Base-by-base conservation (phyloP, 257 asterid genomes). In the Thymus quinquecostatus region DNA sequence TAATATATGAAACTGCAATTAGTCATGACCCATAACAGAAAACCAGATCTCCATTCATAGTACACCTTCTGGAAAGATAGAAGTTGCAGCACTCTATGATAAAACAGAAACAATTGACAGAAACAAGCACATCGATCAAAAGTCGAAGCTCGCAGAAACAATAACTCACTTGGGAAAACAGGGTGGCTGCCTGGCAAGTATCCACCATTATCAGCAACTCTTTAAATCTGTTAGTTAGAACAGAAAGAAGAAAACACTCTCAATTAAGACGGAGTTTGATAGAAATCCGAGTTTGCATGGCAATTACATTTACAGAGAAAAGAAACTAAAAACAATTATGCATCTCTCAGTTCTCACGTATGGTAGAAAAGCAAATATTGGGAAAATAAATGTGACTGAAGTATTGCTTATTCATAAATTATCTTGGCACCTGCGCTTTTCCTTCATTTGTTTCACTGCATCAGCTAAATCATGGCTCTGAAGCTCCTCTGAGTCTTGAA, bases 181-280 rank as follows among this genome's bases (percentile, higher is more conserved):
- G 95, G 44, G 99, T 95, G 75, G 98, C 98, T n/a, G 99, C 99
- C 83, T 92, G 99, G 84, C 99, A 92, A 74, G 99, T 95, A 78
- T 95, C 99, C 57, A 92, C 98, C 99, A 95, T 92, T 68, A 95
- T 95, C 80, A 95, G 77, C 84, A 95, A 86, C 87, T 92, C 99
- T 89, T 95, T 92, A 76, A 95, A 95, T 85, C 98, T 92, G 87
- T 63, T 80, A 47, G 75, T 67, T 30, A 48, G 53, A 78, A 71
- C 69, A 84, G 45, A 68, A 77, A 66, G 56, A 68, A 75, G 66
- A 73, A 44, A 21, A 27, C 48, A 40, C 0, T 72, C 60, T 57
- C 60, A 21, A 74, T 60, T 36, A 77, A 60, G 47, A 43, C 49
- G n/a, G 12, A 76, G 60, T 3, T 59, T 12, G 27, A 62, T 3